Evolutionary conservation across 225 moss, liverwort and hornwort genomes (phyloP), one percentile per base, ranked within the genome.

Genomic region (Polytrichum commune): DNA sequence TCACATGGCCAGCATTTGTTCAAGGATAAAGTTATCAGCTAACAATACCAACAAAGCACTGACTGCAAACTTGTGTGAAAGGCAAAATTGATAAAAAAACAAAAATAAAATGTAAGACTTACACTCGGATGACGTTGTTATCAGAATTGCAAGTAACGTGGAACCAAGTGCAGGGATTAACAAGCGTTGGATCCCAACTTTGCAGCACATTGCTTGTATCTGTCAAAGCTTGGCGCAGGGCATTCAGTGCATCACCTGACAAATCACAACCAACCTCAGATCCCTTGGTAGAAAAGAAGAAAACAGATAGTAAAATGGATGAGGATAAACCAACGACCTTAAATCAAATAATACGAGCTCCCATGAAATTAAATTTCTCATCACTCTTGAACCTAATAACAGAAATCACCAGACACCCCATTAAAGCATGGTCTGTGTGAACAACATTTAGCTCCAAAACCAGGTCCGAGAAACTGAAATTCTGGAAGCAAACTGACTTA

Each of bases 131-230:
- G 63, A 97, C 96, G 55, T 1, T 30, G 69, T 88, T 92, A 64
- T 91, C 86, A 69, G 4, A 0, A 72, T 92, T 91, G 88, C 96
- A 97, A 55, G 94, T 94, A 23, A 97, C 89, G 69, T 97, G 94
- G 79, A 97, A 97, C 96, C 96, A 97, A 71, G 96, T 90, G 78
- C 96, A 97, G 26, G 96, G 96, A 71, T 91, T 97, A 54, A 91
- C 94, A 66, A 97, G 84, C 7, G 92, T 72, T 19, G 83, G 81
- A 90, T 94, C 96, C 96, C 96, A 97, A 83, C 96, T 97, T 81
- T 92, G 92, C 63, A 97, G 81, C 76, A 92, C 96, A 74, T 92
- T 82, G 80, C 81, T 87, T 32, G 74, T 84, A 76, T 97, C 96
- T 30, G 5, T 20, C 66, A 97, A 82, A 68, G 77, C 71, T 67